Evolutionary conservation across 768 basidiomycete species (phyloP).

Genomic region (Leccinum pellstonianum): DNA sequence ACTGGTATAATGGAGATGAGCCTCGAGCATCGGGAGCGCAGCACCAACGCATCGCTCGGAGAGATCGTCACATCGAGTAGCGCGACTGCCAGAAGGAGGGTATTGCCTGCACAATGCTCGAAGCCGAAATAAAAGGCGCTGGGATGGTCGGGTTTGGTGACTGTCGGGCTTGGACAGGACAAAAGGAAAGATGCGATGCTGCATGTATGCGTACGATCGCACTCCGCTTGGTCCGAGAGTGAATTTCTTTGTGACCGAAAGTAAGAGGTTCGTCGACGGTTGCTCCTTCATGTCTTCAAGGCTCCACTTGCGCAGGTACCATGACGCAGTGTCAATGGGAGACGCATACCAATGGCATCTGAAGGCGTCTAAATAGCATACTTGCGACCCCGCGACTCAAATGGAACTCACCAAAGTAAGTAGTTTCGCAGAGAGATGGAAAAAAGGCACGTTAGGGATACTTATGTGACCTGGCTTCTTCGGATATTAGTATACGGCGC

Average conservation of each 20-base stretch:
- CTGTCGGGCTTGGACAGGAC: neutral
- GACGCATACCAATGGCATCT: slow-evolving; percentile 11
- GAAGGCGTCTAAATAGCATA: slow-evolving; percentile 2
- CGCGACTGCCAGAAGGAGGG: neutral
- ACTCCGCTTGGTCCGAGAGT: neutral
- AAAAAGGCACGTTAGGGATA: neutral
- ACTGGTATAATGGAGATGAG: neutral
- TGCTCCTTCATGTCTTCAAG: neutral
- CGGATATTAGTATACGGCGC: neutral
- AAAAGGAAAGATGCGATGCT: neutral
- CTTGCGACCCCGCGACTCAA: slow-evolving; percentile 6
- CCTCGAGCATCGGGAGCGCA: neutral
- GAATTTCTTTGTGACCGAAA: neutral
- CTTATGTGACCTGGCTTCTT: neutral
- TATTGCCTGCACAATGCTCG: neutral
- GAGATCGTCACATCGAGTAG: neutral
- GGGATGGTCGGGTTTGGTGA: neutral
- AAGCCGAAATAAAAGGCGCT: neutral
- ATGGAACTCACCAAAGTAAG: slow-evolving; percentile 10
- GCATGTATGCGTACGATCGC: slow-evolving; percentile 3
- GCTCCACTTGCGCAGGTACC: neutral
- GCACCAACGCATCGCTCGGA: neutral
- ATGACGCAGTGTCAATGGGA: slow-evolving; percentile 1
- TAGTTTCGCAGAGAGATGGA: neutral
- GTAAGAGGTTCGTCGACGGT: neutral